phyloP scores from a whole-genome alignment of 352 stramenopile genomes.

The Globisporangium takayamanum region DNA sequence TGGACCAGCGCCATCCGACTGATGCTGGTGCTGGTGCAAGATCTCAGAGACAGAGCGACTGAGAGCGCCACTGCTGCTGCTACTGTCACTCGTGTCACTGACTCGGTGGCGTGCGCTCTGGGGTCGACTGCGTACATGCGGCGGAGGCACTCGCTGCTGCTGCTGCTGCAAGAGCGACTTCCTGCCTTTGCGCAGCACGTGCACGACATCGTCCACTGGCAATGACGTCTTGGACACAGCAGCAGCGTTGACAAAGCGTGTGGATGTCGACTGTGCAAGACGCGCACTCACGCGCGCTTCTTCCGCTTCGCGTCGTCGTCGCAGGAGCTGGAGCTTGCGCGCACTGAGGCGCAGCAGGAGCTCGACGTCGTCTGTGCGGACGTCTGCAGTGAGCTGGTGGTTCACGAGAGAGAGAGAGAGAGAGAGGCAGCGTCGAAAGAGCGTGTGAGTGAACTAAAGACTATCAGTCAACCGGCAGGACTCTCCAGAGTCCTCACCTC shows the following conservation, averaged over 20 bases:
- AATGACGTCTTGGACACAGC: not conserved
- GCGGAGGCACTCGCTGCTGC: not conserved
- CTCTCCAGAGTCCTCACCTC: conserved; percentile 1
- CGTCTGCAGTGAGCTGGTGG: not conserved
- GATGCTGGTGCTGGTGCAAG: not conserved
- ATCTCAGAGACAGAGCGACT: conserved; percentile 10
- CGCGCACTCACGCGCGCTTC: conserved; percentile 4
- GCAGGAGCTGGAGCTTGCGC: conserved; percentile 15
- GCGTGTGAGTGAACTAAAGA: not conserved
- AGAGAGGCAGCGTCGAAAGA: not conserved
- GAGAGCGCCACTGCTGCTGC: conserved; percentile 1
- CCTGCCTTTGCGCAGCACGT: conserved; percentile 15
- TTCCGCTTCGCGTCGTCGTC: conserved; percentile 6
- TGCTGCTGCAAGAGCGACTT: conserved; percentile 12
- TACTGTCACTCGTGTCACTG: not conserved
- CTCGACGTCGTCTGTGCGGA: conserved; percentile 12
- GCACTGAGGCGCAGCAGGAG: conserved; percentile 11
- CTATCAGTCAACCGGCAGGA: not conserved
- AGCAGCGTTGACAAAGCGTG: not conserved
- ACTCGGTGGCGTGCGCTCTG: not conserved
- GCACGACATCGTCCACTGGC: conserved; percentile 9
- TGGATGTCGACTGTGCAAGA: not conserved
- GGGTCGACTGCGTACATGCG: too few species aligned
- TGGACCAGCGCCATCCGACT: too few species aligned
- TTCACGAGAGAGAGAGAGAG: not conserved